Evolutionary conservation across 345 rosid species (phyloP), one percentile per base, ranked within the genome.

Genomic region (Alliaria petiolata): DNA sequence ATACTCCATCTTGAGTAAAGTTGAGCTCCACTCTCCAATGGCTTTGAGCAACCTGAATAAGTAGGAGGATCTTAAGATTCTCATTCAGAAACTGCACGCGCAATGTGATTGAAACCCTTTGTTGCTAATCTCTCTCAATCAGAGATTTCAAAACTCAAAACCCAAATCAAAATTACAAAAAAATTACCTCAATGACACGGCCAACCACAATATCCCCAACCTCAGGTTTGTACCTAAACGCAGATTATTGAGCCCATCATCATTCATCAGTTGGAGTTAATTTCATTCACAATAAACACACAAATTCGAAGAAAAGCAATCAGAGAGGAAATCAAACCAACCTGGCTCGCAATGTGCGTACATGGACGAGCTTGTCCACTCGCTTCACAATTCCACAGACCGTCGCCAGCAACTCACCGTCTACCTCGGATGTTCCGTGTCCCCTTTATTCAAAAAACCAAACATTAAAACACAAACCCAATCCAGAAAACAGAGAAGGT

Each of bases 361-460:
- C 86, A 62, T 90, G 87, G 28, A 93, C 86, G 17, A 88, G 82
- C 82, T 90, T 93, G 78, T 93, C 89, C 12, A 93, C 87, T 5
- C 96, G 89, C 77, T 93, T 93, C 15, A 93, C 98, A n/a, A 93
- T 90, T 49, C 98, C 98, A 53, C 98, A 90, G 1, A 88, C 74
- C 0, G 97, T 88, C 1, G 97, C 95, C 16, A 86, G 81, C 65
- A 93, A 72, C 70, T 90, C 89, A 6, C 92, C 96, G 39, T 87
- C n/a, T n/a, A n/a, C 67, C 65, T 88, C 96, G 0, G 81, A 56
- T 14, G 96, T 87, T 54, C 98, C 98, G 62, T 90, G 96, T 36
- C 97, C 96, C 89, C n/a, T n/a, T n/a, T n/a, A n/a, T n/a, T n/a
- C n/a, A n/a, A n/a, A n/a, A n/a, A n/a, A n/a, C n/a, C n/a, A n/a